phyloP scores from a whole-genome alignment of 306 rosid species.

The Dalbergia cultrata region DNA sequence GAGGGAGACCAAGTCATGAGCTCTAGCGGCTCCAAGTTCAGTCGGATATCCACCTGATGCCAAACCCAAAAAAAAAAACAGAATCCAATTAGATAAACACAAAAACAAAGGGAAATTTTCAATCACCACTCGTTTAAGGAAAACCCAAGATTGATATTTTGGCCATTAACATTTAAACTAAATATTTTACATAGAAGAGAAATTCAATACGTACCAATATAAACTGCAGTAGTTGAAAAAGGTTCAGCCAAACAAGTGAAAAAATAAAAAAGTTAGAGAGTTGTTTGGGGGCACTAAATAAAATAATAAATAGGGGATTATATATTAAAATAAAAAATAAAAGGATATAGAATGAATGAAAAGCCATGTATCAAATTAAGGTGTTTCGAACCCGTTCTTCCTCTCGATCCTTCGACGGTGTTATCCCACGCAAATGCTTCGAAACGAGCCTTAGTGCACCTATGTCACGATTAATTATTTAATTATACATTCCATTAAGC shows the following conservation, averaged over 20 bases:
- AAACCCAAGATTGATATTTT: neutral
- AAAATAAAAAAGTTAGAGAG: neutral
- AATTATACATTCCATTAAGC: neutral
- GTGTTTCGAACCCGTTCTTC: constrained; percentile 40
- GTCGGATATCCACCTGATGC: constrained; percentile 44
- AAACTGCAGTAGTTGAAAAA: constrained; percentile 43
- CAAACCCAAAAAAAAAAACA: neutral
- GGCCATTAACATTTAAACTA: neutral
- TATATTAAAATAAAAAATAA: too few relatives aligned
- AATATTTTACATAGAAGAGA: neutral
- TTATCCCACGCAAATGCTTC: constrained; percentile 59
- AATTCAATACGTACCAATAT: constrained; percentile 48
- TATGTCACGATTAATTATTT: constrained; percentile 11
- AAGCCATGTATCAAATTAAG: neutral
- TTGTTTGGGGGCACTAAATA: neutral
- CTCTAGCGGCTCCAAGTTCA: constrained; percentile 57
- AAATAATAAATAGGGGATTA: neutral
- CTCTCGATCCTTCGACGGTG: constrained; percentile 4
- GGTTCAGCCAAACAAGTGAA: constrained; percentile 15
- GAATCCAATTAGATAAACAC: neutral
- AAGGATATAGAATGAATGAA: neutral
- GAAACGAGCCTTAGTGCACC: constrained; percentile 37
- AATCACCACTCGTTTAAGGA: neutral
- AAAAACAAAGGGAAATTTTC: neutral
- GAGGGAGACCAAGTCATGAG: constrained; percentile 58